Conservation (phyloP, 352 stramenopile species). For the Pelagophyceae sp. region DNA sequence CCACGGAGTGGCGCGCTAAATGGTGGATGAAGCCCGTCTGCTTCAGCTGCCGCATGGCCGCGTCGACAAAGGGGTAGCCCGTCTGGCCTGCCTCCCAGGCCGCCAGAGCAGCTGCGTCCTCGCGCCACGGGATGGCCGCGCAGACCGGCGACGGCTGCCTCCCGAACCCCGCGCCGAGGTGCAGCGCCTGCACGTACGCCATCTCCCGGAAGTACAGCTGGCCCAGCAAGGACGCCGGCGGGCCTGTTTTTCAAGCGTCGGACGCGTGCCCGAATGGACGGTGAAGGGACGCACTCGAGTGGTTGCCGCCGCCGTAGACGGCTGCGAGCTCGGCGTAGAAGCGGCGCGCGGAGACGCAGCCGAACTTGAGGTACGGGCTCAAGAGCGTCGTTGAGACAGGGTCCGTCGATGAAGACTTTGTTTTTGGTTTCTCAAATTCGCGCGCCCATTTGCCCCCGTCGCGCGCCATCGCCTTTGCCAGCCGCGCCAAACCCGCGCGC, state of each 20-base stretch:
- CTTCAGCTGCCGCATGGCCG: constrained; percentile 77
- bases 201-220: constrained; percentile 93
- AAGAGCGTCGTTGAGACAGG: constrained; percentile 90
- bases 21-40: constrained; percentile 62
- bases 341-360: constrained; percentile 66
- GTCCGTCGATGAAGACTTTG: constrained; percentile 70
- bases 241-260: too few relatives aligned
- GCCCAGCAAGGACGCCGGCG: constrained; percentile 78
- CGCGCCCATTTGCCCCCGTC: constrained; percentile 67
- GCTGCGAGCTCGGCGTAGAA: constrained; percentile 26
- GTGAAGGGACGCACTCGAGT: constrained; percentile 19
- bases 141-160: constrained; percentile 86
- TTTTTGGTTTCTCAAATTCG: constrained; percentile 95
- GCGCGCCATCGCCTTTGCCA: constrained; percentile 53
- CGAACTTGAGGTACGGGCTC: constrained; percentile 83
- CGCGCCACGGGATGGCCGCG: constrained; percentile 70
- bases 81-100: constrained; percentile 87
- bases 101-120: constrained; percentile 45
- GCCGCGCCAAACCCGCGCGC: constrained; percentile 57
- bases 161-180: constrained; percentile 77
- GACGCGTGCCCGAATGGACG: constrained; percentile 39
- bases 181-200: constrained; percentile 61
- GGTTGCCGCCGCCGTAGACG: constrained; percentile 17
- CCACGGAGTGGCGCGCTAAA: constrained; percentile 82
- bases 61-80: constrained; percentile 94